Evolutionary conservation across 2,329 filamentous ascomycete genomes (phyloP).

Genomic region (Sporothrix brunneoviolacea): DNA sequence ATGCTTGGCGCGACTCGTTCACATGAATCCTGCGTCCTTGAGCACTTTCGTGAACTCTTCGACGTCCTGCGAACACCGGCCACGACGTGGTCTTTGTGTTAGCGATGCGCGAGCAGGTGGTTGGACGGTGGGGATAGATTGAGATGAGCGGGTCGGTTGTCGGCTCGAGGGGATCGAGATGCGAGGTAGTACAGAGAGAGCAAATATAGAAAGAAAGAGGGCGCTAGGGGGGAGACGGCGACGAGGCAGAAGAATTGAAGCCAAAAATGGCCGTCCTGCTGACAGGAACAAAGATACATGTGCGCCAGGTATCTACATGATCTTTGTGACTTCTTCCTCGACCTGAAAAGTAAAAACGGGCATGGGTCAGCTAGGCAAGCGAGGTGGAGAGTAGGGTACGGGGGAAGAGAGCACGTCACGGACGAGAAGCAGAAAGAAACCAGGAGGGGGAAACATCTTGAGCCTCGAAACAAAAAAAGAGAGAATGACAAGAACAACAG

Average conservation of each 20-base stretch:
- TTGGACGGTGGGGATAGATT: neutral
- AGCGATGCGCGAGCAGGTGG: conserved; percentile 1
- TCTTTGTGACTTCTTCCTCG: conserved; percentile 84
- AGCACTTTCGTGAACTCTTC: conserved; percentile 33
- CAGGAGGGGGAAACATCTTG: neutral
- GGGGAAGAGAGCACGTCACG: neutral
- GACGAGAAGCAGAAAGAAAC: neutral
- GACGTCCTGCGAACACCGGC: conserved; percentile 22
- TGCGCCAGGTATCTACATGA: conserved; percentile 59
- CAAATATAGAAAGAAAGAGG: neutral
- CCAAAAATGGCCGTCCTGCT: neutral
- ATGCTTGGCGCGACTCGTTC: conserved; percentile 14
- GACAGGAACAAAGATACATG: neutral
- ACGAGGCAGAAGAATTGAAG: neutral
- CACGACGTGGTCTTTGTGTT: conserved; percentile 8
- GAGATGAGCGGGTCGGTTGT: neutral
- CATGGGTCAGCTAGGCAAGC: conserved; percentile 42
- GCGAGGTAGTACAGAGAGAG: neutral
- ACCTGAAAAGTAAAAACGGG: conserved; percentile 53
- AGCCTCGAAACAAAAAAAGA: conserved; percentile 12
- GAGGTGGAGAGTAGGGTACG: neutral
- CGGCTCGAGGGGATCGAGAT: neutral
- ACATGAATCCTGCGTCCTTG: conserved; percentile 35
- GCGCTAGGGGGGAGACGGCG: neutral
- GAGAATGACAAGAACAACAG: conserved; percentile 37